These are phyloP conservation scores for Candida orba DNA, from an alignment of 805 yeast species.

Conservation along the genomic window DNA sequence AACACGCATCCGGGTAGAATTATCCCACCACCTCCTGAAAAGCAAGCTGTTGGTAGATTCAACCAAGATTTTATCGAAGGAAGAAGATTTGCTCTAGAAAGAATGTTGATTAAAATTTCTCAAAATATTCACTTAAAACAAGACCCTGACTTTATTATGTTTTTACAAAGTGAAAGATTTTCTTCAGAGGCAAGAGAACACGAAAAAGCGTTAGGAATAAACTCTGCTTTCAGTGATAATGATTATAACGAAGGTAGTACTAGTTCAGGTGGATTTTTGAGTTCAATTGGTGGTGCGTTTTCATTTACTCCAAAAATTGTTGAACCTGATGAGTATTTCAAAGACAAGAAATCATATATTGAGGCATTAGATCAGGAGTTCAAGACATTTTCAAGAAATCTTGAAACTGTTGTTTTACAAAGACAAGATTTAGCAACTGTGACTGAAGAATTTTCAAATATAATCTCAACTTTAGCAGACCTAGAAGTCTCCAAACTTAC, in stretches of 20 bases:
- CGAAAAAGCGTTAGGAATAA: constrained; percentile 46
- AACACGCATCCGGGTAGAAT: constrained; percentile 84
- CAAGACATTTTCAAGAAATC: constrained; percentile 56
- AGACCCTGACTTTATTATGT: constrained; percentile 73
- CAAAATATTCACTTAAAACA: constrained; percentile 46
- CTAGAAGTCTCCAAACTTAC: constrained; percentile 68
- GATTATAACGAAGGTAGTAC: constrained; percentile 27
- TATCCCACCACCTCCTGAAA: constrained; percentile 94
- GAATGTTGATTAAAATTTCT: constrained; percentile 74
- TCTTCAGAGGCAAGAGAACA: constrained; percentile 62
- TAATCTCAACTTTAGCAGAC: constrained; percentile 55
- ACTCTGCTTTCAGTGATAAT: constrained; percentile 23
- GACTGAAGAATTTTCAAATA: constrained; percentile 56
- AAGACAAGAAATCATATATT: constrained; percentile 58
- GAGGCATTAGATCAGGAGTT: constrained; percentile 71
- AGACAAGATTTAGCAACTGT: constrained; percentile 66
- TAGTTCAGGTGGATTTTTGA: constrained; percentile 50
- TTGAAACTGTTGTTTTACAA: constrained; percentile 69
- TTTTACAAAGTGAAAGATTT: constrained; percentile 70
- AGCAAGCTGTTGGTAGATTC: constrained; percentile 88
- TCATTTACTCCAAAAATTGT: constrained; percentile 58
- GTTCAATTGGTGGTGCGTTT: constrained; percentile 59
- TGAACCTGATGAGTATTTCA: constrained; percentile 76
- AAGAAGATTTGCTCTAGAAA: constrained; percentile 76
- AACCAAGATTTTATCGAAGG: constrained; percentile 85